Evolutionary conservation across 2,329 filamentous ascomycete species (phyloP), one percentile per base, ranked within the genome.

Genomic region (Diaporthe vaccinii): DNA sequence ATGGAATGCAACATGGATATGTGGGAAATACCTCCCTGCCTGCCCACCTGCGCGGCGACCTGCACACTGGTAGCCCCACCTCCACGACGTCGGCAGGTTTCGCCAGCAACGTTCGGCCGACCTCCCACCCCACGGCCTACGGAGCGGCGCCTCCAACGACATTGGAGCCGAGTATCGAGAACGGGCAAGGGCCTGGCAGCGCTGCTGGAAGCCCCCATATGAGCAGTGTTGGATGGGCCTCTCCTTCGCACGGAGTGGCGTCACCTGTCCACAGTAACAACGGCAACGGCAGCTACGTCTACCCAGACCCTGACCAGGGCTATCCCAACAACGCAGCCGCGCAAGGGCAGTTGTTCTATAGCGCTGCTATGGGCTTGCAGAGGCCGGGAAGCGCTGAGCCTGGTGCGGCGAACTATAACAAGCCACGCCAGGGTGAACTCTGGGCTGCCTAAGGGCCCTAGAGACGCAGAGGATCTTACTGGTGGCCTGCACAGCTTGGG

Each of bases 181-280:
- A 94, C 75, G 92, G 93, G 78, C 92, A 93, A 79, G 91, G 90
- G 2, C 83, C 87, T 68, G 89, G 89, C 73, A 98, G 94, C 82
- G 93, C 91, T n/a, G 91, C 88, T 74, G 94, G 94, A 72, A 98
- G 95, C 83, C 96, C 96, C 69, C 96, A 98, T 83, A 95, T 98
- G 91, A 85, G 86, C 77, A 92, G 89, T 76, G 89, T 95, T 77
- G 94, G 94, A 73, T 98, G 96, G 96, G 94, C 95, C 78, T 97
- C 95, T 6, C 95, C 95, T 5, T 91, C 92, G 2, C 94, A 96
- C 78, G 91, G 91, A 78, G 75, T 65, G 31, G 89, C 90, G 44
- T 91, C 95, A 78, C 91, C 93, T 14, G 93, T 93, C 12, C 93
- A 95, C 77, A 88, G 86, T 80, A 76, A 75, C 62, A 86, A 84